Evolutionary conservation across 179 eudicot species (phyloP).

Genomic region (Beta lomatogona): DNA sequence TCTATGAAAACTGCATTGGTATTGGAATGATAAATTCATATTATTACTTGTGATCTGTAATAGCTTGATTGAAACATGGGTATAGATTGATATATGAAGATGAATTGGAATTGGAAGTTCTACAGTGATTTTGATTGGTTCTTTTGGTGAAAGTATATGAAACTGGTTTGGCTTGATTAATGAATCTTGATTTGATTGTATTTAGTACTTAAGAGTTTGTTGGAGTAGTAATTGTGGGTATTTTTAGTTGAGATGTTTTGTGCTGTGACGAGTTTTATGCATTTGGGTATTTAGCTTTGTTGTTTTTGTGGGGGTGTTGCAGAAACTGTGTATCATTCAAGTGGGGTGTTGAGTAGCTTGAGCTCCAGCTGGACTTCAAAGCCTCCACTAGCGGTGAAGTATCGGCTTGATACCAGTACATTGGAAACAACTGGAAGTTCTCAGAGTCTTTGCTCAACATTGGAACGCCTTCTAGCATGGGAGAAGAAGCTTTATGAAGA

Average conservation of each 20-base stretch:
- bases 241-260: not conserved
- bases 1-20: too few species aligned
- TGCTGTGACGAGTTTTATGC: not conserved
- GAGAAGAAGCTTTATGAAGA: conserved; percentile 91
- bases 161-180: not conserved
- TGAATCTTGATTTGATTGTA: not conserved
- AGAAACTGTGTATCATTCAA: conserved; percentile 94
- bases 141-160: not conserved
- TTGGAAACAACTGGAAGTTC: conserved; percentile 59
- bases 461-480: conserved; percentile 95
- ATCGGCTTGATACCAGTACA: conserved; percentile 64
- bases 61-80: not conserved
- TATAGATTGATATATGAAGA: not conserved
- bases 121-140: not conserved
- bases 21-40: not conserved
- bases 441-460: conserved; percentile 80
- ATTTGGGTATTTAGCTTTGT: not conserved
- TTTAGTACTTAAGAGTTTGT: not conserved
- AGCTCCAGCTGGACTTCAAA: conserved; percentile 94
- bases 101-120: not conserved
- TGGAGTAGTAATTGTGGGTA: not conserved
- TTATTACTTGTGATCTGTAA: not conserved
- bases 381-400: conserved; percentile 86
- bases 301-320: conserved; percentile 31
- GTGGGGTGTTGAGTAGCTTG: conserved; percentile 82